phyloP scores from a whole-genome alignment of 2,329 filamentous ascomycete species.

The Nemania abortiva region DNA sequence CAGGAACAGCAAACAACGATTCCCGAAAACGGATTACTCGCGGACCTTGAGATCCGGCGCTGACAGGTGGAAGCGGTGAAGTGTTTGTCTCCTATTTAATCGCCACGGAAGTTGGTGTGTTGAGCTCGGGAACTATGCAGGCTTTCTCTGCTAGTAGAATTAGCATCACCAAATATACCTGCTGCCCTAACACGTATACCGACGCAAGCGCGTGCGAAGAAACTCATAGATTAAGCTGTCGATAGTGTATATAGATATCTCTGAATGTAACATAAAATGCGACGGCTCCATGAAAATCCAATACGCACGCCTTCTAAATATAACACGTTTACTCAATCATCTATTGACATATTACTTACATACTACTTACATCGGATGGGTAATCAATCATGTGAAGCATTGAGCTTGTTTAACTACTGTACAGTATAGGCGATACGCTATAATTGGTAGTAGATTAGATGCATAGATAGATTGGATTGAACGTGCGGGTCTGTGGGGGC shows the following conservation, averaged over 20 bases:
- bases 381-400: slow-evolving; percentile 3
- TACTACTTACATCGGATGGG: neutral
- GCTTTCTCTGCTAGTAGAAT: neutral
- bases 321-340: neutral
- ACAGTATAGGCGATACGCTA: neutral
- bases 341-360: too few species aligned
- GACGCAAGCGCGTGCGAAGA: too few species aligned
- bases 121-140: neutral
- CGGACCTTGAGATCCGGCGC: neutral
- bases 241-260: neutral
- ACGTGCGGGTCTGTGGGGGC: slow-evolving; percentile 9
- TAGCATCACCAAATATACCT: neutral
- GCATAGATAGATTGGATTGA: slow-evolving; percentile 8
- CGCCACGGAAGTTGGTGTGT: neutral
- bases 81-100: neutral
- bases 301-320: neutral
- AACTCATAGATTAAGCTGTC: too few species aligned
- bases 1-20: slow-evolving; percentile 18
- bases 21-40: neutral
- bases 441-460: neutral
- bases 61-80: slow-evolving; percentile 10
- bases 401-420: neutral
- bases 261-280: neutral
- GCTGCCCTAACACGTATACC: neutral
- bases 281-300: neutral